Conservation (phyloP, 306 rosid genomes). For the Trichosanthes truncata region DNA sequence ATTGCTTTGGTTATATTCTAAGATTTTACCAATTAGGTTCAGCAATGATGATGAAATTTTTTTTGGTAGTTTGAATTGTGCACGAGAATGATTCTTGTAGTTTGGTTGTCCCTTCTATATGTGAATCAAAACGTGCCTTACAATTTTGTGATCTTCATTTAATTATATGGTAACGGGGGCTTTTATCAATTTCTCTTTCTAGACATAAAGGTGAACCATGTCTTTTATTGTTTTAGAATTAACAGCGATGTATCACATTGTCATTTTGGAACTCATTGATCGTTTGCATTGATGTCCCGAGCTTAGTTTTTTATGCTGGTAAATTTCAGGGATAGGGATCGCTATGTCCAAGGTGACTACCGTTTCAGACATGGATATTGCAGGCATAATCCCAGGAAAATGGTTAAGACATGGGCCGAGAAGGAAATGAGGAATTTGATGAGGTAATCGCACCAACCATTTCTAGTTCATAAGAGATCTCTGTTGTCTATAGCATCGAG, state of each 20-base stretch:
- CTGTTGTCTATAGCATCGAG: not conserved
- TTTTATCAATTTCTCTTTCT: not conserved
- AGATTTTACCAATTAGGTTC: not conserved
- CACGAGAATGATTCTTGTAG: not conserved
- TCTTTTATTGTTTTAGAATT: not conserved
- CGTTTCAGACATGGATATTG: slow-evolving; percentile 84
- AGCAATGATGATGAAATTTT: not conserved
- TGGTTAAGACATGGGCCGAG: slow-evolving; percentile 98
- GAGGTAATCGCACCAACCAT: slow-evolving; percentile 34
- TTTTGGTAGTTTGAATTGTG: not conserved
- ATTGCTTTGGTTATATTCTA: not conserved
- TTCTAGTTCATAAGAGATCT: not conserved
- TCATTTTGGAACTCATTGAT: not conserved
- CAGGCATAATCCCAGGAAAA: slow-evolving; percentile 85
- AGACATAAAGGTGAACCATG: not conserved
- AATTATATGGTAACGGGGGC: not conserved
- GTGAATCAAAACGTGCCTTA: not conserved
- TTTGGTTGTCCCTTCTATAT: not conserved
- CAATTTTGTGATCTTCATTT: not conserved
- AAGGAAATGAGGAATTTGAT: slow-evolving; percentile 86
- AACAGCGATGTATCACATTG: not conserved
- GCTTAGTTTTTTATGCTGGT: slow-evolving; percentile 7
- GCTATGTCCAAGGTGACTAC: slow-evolving; percentile 88
- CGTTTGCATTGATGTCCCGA: slow-evolving; percentile 6
- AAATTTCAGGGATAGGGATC: slow-evolving; percentile 77